Evolutionary conservation across 495 filamentous ascomycete species (phyloP).

Genomic region (Thermochaetoides thermophila): DNA sequence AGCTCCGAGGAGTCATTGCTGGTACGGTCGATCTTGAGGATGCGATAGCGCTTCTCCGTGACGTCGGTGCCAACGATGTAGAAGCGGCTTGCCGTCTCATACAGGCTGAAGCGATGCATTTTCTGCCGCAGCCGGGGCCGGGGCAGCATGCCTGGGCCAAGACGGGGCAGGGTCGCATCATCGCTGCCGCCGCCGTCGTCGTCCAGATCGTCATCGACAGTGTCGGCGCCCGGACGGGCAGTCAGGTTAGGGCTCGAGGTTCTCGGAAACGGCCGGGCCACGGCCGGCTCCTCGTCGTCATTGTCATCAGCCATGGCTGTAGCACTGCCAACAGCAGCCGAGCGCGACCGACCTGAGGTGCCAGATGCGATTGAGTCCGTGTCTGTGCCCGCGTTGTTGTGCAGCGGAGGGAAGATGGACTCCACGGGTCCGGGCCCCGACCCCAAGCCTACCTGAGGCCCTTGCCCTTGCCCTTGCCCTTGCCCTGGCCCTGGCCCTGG

Average conservation of each 20-base stretch:
- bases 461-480: neutral
- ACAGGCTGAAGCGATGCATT: slow-evolving; percentile 92
- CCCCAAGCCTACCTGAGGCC: neutral
- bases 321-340: slow-evolving; percentile 17
- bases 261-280: slow-evolving; percentile 49
- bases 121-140: slow-evolving; percentile 46
- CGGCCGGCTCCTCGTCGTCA: slow-evolving; percentile 49
- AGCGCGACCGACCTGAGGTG: slow-evolving; percentile 8
- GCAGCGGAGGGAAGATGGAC: slow-evolving; percentile 26
- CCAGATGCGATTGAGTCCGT: slow-evolving; percentile 12
- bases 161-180: neutral
- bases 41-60: slow-evolving; percentile 72
- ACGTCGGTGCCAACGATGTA: slow-evolving; percentile 90
- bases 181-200: slow-evolving; percentile 27
- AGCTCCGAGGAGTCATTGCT: slow-evolving; percentile 59
- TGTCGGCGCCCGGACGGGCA: slow-evolving; percentile 11
- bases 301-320: slow-evolving; percentile 37
- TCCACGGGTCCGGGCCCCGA: slow-evolving; percentile 1
- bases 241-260: slow-evolving; percentile 41
- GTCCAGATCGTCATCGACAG: slow-evolving; percentile 20
- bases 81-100: slow-evolving; percentile 83
- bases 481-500: neutral
- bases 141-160: slow-evolving; percentile 1
- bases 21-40: slow-evolving; percentile 88
- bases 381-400: slow-evolving; percentile 28